phyloP scores from a whole-genome alignment of 345 rosid species.

The Linum usitatissimum region DNA sequence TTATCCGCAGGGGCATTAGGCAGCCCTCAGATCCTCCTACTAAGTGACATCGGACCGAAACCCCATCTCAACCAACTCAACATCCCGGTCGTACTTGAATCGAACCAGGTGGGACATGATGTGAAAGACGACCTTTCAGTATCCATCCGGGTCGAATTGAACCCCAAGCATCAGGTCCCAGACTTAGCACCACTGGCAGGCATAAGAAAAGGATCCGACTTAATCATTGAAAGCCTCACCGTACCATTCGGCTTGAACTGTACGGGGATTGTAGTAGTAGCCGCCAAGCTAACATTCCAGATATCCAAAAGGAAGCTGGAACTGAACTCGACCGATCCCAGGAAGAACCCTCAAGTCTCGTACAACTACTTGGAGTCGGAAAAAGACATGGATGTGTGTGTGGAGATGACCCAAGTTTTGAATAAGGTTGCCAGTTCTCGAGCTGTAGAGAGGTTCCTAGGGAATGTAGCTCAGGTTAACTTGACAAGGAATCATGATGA shows the following conservation, averaged over 20 bases:
- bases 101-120: conserved; percentile 38
- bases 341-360: conserved; percentile 51
- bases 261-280: conserved; percentile 39
- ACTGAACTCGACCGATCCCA: conserved; percentile 39
- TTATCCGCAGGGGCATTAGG: conserved; percentile 68
- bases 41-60: conserved; percentile 58
- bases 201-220: conserved; percentile 37
- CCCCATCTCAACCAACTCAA: conserved; percentile 34
- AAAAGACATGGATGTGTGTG: conserved; percentile 41
- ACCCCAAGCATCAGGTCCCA: conserved; percentile 34
- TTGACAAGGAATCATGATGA: conserved; percentile 24
- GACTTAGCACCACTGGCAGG: conserved; percentile 65
- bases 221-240: conserved; percentile 45
- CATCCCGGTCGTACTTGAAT: conserved; percentile 30
- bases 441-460: conserved; percentile 37
- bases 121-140: conserved; percentile 60
- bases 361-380: conserved; percentile 53
- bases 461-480: conserved; percentile 21
- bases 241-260: conserved; percentile 34
- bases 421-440: conserved; percentile 44
- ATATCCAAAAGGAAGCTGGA: conserved; percentile 54
- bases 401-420: conserved; percentile 44
- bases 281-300: conserved; percentile 53
- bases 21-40: conserved; percentile 59
- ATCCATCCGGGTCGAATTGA: conserved; percentile 29